A percentile compares a stretch with the other conserved stretches of the same genome.
Evolutionary conservation across 805 yeast genomes (phyloP).

Genomic region (Blastobotrys mokoenaii): DNA sequence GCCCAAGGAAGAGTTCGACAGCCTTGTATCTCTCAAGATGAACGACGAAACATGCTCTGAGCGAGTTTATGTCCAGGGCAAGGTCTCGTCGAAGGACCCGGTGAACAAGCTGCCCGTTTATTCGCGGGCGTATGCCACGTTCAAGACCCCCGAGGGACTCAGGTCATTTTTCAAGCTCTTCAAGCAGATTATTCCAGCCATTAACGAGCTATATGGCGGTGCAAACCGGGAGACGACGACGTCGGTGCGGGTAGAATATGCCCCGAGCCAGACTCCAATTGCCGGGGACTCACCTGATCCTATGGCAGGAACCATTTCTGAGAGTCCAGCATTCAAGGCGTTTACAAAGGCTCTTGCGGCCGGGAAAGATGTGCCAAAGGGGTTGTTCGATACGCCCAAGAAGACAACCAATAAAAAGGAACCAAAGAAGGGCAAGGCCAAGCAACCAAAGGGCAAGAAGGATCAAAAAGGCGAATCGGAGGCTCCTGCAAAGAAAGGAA

Average conservation of each 20-base stretch:
- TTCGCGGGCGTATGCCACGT: constrained; percentile 38
- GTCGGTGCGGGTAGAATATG: constrained; percentile 18
- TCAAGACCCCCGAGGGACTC: constrained; percentile 27
- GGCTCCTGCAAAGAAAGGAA: neutral
- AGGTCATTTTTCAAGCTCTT: constrained; percentile 28
- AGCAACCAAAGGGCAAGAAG: constrained; percentile 3
- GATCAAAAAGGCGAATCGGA: neutral
- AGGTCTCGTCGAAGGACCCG: constrained; percentile 23
- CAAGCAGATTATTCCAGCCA: constrained; percentile 18
- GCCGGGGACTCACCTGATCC: constrained; percentile 10
- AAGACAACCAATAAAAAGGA: constrained; percentile 3
- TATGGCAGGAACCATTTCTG: constrained; percentile 27
- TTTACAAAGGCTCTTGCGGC: constrained; percentile 26
- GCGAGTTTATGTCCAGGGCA: constrained; percentile 22
- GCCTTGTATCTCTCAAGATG: constrained; percentile 20
- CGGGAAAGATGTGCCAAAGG: constrained; percentile 6
- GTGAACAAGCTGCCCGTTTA: constrained; percentile 30
- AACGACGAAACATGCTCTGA: constrained; percentile 17
- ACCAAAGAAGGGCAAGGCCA: constrained; percentile 1
- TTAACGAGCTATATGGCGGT: neutral
- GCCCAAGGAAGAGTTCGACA: constrained; percentile 29
- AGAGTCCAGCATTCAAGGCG: constrained; percentile 25
- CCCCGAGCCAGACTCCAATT: constrained; percentile 18
- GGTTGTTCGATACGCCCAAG: constrained; percentile 5
- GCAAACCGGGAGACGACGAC: constrained; percentile 16